Percentiles rank a stretch among this genome's conserved stretches.
Conservation (phyloP, 768 basidiomycete species). For the Tylopilus cervinicoccineus region DNA sequence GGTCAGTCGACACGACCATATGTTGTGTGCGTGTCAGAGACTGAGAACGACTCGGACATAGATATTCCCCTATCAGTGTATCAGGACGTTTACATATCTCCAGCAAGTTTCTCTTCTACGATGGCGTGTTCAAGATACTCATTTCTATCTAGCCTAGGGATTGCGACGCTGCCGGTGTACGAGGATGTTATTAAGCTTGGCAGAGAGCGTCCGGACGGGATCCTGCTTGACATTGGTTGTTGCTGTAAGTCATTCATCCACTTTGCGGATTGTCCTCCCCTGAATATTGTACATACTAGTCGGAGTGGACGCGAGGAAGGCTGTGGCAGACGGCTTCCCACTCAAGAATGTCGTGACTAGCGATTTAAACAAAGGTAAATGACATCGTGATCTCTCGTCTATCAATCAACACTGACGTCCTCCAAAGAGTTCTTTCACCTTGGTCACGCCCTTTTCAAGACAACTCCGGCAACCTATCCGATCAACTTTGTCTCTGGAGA, state of each 20-base stretch:
- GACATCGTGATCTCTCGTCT: neutral
- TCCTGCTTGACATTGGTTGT: conserved; percentile 45
- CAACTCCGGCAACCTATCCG: conserved; percentile 49
- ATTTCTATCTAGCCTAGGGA: conserved; percentile 7
- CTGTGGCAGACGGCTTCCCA: conserved; percentile 41
- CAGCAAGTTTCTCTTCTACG: conserved; percentile 5
- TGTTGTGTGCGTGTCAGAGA: neutral
- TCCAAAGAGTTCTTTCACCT: conserved; percentile 51
- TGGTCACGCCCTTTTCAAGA: conserved; percentile 59
- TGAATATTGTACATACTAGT: conserved; percentile 4
- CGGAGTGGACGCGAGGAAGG: conserved; percentile 38
- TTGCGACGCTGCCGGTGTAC: conserved; percentile 17
- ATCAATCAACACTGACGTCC: neutral
- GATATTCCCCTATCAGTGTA: conserved; percentile 29
- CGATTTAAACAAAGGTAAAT: conserved; percentile 36
- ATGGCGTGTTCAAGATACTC: neutral
- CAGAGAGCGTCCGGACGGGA: conserved; percentile 31
- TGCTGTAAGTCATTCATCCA: conserved; percentile 34
- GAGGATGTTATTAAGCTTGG: conserved; percentile 33
- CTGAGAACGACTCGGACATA: neutral
- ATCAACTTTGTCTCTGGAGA: conserved; percentile 53
- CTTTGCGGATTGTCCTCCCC: neutral
- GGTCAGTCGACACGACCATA: conserved; percentile 8
- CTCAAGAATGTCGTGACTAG: conserved; percentile 34
- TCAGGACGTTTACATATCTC: conserved; percentile 24